These are phyloP conservation scores for Candida frijolesensis DNA, from an alignment of 1,139 yeast species.

Conservation along the genomic window DNA sequence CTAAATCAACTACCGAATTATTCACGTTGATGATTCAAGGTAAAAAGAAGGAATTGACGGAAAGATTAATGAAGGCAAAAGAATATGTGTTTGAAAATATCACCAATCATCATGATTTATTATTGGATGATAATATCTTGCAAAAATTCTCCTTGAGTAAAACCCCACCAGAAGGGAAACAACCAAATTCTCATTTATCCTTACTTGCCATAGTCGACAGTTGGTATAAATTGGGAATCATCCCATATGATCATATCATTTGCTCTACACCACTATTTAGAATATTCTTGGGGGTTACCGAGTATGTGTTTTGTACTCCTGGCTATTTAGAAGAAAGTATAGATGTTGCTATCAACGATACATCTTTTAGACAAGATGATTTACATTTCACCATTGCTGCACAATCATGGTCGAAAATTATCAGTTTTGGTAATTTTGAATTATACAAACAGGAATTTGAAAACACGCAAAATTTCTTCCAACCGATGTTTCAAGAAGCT, in stretches of 20 bases:
- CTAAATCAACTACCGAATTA: conserved; percentile 79
- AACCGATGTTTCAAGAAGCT: conserved; percentile 88
- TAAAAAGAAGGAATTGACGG: conserved; percentile 54
- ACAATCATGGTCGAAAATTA: conserved; percentile 82
- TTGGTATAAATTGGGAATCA: conserved; percentile 82
- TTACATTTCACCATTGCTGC: conserved; percentile 84
- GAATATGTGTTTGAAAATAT: conserved; percentile 75
- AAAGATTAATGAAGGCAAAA: conserved; percentile 67
- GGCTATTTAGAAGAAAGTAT: conserved; percentile 79
- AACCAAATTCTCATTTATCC: conserved; percentile 88
- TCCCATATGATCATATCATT: conserved; percentile 94
- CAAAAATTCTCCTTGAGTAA: conserved; percentile 80
- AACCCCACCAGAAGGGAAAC: conserved; percentile 68
- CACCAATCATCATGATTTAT: conserved; percentile 52
- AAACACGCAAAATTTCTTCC: conserved; percentile 75
- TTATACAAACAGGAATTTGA: conserved; percentile 75
- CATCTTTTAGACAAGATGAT: conserved; percentile 82
- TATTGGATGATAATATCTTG: conserved; percentile 78
- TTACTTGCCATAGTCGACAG: conserved; percentile 89
- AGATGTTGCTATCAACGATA: conserved; percentile 65
- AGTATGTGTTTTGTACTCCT: conserved; percentile 84
- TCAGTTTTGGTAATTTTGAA: conserved; percentile 73
- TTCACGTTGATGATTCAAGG: conserved; percentile 83
- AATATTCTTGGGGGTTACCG: conserved; percentile 91
- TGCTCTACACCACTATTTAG: conserved; percentile 93